These are phyloP conservation scores for Lentinula novae-zelandiae DNA, from an alignment of 1,284 basidiomycete species.

Conservation along the genomic window DNA sequence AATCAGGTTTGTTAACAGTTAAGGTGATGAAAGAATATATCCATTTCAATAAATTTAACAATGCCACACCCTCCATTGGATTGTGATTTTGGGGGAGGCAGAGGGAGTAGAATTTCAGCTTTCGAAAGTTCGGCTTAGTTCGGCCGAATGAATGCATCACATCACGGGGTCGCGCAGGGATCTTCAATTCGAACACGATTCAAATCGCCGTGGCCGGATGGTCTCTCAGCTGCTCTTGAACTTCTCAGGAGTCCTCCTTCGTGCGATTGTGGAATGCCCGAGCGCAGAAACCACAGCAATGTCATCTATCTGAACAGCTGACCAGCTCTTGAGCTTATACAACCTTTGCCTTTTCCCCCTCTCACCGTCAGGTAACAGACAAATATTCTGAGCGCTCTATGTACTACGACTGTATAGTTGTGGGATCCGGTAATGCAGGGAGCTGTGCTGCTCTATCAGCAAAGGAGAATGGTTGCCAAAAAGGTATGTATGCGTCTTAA, in stretches of 20 bases:
- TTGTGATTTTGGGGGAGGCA: too few relatives aligned
- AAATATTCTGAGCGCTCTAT: not conserved
- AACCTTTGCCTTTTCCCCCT: not conserved
- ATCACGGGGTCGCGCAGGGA: too few relatives aligned
- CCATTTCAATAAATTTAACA: too few relatives aligned
- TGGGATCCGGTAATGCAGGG: conserved; percentile 69
- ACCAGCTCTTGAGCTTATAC: not conserved
- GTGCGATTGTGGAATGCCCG: not conserved
- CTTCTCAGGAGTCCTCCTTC: not conserved
- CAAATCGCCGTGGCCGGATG: not conserved
- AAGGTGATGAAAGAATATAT: too few relatives aligned
- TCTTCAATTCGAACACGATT: not conserved
- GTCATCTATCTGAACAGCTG: not conserved
- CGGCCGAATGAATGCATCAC: too few relatives aligned
- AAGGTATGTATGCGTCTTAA: conserved; percentile 25
- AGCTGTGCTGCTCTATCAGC: conserved; percentile 62
- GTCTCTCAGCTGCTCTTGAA: not conserved
- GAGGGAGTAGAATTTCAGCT: too few relatives aligned
- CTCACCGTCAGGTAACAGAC: not conserved
- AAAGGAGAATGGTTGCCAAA: conserved; percentile 50
- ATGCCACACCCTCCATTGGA: too few relatives aligned
- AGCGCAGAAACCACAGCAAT: not conserved
- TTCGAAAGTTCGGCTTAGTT: too few relatives aligned
- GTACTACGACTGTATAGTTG: conserved; percentile 52
- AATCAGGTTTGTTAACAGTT: too few relatives aligned